Conservation (phyloP, 192 early-diverging fungal species). For the Podila verticillata region DNA sequence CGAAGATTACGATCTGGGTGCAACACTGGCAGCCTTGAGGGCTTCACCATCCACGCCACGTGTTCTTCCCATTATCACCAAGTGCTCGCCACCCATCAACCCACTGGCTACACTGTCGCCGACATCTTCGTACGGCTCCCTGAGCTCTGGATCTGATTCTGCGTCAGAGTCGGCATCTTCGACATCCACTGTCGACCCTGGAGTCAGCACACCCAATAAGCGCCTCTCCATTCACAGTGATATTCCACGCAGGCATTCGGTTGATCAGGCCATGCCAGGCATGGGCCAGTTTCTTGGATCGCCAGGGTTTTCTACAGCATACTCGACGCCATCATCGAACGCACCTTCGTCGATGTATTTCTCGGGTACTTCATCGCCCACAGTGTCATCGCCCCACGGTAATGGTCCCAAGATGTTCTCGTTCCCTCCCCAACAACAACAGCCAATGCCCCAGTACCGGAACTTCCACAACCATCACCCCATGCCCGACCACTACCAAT, state of each 20-base stretch:
- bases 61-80: not conserved
- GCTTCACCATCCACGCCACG: not conserved
- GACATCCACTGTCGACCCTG: not conserved
- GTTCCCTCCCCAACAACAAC: conserved; percentile 3
- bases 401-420: too few relatives aligned
- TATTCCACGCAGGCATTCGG: too few relatives aligned
- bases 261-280: too few relatives aligned
- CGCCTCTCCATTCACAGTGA: too few relatives aligned
- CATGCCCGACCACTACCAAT: too few relatives aligned
- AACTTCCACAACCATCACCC: too few relatives aligned
- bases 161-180: not conserved
- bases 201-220: not conserved
- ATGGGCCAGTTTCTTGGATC: too few relatives aligned
- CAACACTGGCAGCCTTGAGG: not conserved
- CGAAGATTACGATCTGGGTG: conserved; percentile 14
- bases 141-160: not conserved
- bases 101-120: not conserved
- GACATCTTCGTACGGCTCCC: not conserved
- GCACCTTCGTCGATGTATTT: too few relatives aligned
- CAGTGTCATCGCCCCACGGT: too few relatives aligned
- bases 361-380: too few relatives aligned
- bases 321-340: too few relatives aligned
- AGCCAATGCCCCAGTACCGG: not conserved
- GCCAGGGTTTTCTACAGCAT: too few relatives aligned
- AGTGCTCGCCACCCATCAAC: not conserved